Evolutionary conservation across 805 yeast species (phyloP).

Genomic region (Candida boleticola): DNA sequence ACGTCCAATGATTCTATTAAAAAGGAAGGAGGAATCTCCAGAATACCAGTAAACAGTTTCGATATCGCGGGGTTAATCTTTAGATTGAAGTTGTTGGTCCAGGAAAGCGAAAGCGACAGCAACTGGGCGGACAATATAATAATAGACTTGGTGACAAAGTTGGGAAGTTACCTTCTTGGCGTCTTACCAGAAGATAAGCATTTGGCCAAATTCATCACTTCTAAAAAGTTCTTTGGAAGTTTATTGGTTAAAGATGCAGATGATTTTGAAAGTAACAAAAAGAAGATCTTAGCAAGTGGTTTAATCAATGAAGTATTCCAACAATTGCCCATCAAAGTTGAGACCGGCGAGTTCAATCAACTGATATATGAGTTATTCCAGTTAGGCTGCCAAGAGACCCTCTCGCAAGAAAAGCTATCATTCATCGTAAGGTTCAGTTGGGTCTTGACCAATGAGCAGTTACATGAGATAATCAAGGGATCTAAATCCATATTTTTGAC

Average conservation of each 20-base stretch:
- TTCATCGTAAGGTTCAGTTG: constrained; percentile 21
- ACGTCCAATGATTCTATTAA: constrained; percentile 17
- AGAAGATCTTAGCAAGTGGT: constrained; percentile 24
- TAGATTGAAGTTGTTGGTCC: constrained; percentile 32
- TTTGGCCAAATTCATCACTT: constrained; percentile 15
- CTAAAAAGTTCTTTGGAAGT: constrained; percentile 26
- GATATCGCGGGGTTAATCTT: constrained; percentile 48
- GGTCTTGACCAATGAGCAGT: constrained; percentile 23
- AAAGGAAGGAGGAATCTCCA: constrained; percentile 29
- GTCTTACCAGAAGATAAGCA: constrained; percentile 5
- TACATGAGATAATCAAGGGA: constrained; percentile 10
- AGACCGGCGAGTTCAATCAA: constrained; percentile 10
- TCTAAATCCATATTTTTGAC: background rate
- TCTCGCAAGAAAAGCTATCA: background rate
- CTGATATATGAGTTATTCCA: constrained; percentile 10
- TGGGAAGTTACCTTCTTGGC: constrained; percentile 37
- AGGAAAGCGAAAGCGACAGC: constrained; percentile 20
- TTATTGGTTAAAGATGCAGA: constrained; percentile 13
- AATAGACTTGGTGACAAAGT: constrained; percentile 38
- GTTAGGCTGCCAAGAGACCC: too few relatives aligned
- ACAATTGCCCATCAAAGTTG: constrained; percentile 19
- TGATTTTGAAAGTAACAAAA: constrained; percentile 12
- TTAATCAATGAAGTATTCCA: constrained; percentile 35
- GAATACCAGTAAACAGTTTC: constrained; percentile 42
- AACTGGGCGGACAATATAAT: constrained; percentile 15